Base-by-base conservation (phyloP, 2,329 filamentous ascomycete genomes). In the Sodiomyces alkalinus region DNA sequence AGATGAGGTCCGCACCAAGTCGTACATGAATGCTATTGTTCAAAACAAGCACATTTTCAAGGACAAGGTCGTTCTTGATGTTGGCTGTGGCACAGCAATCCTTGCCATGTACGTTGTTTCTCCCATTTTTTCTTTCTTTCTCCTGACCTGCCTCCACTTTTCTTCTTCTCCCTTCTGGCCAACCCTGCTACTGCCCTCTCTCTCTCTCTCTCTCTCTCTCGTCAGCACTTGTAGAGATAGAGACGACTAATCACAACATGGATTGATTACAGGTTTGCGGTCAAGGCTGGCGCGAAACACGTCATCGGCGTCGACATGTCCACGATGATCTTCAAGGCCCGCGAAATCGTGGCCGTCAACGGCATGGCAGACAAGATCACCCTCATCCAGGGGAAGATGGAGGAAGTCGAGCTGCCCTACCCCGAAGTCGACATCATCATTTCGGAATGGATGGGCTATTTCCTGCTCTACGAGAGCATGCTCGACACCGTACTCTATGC, bases 381-480 rank as follows among this genome's bases (percentile, higher is more conserved):
- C 29, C 73, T 98, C 34, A 72, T 98, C 39, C 90, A 96, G 64
- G 90, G 90, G 53, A 98, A 98, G 72, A 98, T 98, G 90, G 90
- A 98, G 64, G 90, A 98, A 62, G 85, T 98, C 25, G 66, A 80
- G 48, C 66, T 98, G 37, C 90, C 90, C 13, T 93, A 80, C 58
- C 79, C 83, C 47, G 81, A 96, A 60, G 90, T 98, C 40, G 90
- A 98, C 51, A 98, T 98, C 52, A 98, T 98, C 60, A 92, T 98
- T 53, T 96, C 87, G 2, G 90, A 98, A 65, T 98, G 90, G 90
- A 98, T 98, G 90, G 90, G 90, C 19, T 98, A 98, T 64, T 96
- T 96, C 65, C 64, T 98, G 29, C 74, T 98, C 36, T 98, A 98
- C 60, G 90, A 98, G 73, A 81, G 73, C 71, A 98, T 98, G 90